Conservation (phyloP, 345 rosid species). For the Xanthoceras sorbifolium region DNA sequence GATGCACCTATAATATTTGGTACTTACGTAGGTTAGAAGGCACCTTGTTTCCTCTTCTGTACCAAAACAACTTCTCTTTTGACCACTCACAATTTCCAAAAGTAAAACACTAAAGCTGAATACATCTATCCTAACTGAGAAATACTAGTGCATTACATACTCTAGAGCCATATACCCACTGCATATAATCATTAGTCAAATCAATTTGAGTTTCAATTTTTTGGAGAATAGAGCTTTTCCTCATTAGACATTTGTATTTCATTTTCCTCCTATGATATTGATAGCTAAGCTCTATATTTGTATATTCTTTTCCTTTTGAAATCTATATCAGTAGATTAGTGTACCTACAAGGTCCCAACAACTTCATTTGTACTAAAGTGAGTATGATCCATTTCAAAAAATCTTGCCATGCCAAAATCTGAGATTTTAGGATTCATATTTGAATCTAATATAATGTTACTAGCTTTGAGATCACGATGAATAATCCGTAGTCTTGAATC, state of each 20-base stretch:
- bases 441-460: slow-evolving; percentile 28
- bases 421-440: slow-evolving; percentile 34
- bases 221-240: not conserved
- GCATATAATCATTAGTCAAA: not conserved
- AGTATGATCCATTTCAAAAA: slow-evolving; percentile 20
- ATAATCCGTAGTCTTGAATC: slow-evolving; percentile 31
- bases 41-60: not conserved
- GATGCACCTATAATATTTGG: not conserved
- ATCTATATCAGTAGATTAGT: too few relatives aligned
- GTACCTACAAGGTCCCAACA: slow-evolving; percentile 34
- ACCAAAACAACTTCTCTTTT: not conserved
- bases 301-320: too few relatives aligned
- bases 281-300: too few relatives aligned
- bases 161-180: not conserved
- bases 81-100: not conserved
- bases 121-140: not conserved
- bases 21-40: slow-evolving; percentile 25
- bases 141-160: not conserved
- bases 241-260: not conserved
- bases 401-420: slow-evolving; percentile 35
- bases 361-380: slow-evolving; percentile 7
- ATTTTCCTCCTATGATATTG: not conserved
- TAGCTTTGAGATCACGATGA: slow-evolving; percentile 37
- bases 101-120: not conserved
- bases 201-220: not conserved